Evolutionary conservation across 176 grass and related monocot genomes (phyloP), one percentile per base, ranked within the genome.

Genomic region (Lolium multiflorum): DNA sequence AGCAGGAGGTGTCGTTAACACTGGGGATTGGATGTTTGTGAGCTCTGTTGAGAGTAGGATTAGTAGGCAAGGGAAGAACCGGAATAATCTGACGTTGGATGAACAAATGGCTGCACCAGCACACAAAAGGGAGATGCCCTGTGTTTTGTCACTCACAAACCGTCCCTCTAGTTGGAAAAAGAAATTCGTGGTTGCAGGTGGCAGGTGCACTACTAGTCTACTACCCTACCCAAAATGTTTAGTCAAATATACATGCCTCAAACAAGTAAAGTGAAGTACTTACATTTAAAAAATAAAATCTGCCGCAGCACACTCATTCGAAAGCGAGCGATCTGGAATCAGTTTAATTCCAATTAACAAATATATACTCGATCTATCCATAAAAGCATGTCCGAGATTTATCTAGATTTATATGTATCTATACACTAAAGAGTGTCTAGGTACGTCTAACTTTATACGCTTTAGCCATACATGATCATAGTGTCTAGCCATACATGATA

Each of bases 51-150:
- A 47, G 37, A 48, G 57, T 10, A 75, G 44, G 35, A 64, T 64
- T 55, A 58, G 38, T 8, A 25, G 58, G 26, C 47, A 61, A 60
- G 81, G 28, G 17, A 68, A 87, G 85, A 91, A 76, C 68, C 75
- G 28, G 81, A 51, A 84, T 78, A 79, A 87, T 67, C 13, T 68
- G 48, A 47, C 35, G 65, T 48, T 13, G 31, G 38, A 65, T n/a
- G 61, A 83, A 87, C 80, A 87, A 4, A 79, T 87, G 84, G 80
- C 54, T 46, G 80, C 58, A 83, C 9, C 84, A 90, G 43, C 52
- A 71, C 41, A 52, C 61, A 26, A 22, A n/a, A n/a, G 21, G 21
- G 20, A 78, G 79, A 90, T 83, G 73, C 84, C 35, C 47, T 70
- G 22, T 60, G 39, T 84, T 35, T 62, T 16, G 78, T 54, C 72